phyloP scores from a whole-genome alignment of 78 protist genomes.

The Guillardia theta region DNA sequence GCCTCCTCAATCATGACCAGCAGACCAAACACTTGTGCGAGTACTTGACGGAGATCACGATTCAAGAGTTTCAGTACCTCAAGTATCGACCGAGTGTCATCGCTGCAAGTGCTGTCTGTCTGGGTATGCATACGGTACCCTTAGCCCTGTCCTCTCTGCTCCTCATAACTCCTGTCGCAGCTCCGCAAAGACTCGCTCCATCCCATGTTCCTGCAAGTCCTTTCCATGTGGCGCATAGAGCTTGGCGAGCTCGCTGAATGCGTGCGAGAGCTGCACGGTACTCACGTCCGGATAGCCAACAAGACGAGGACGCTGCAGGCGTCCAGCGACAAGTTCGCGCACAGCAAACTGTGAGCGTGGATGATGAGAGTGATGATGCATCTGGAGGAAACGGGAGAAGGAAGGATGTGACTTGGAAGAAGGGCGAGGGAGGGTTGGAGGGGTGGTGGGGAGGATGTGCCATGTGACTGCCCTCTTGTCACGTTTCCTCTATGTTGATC shows the following conservation, averaged over 20 bases:
- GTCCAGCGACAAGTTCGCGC: conserved; percentile 38
- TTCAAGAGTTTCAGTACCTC: conserved; percentile 35
- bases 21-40: neutral
- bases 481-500: too few relatives aligned
- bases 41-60: neutral
- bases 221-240: neutral
- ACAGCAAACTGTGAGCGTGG: neutral
- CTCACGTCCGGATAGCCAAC: neutral
- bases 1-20: neutral
- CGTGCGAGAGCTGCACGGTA: neutral
- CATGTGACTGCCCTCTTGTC: too few relatives aligned
- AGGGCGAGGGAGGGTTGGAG: too few relatives aligned
- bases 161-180: too few relatives aligned
- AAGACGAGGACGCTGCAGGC: conserved; percentile 44
- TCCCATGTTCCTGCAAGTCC: too few relatives aligned
- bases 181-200: too few relatives aligned
- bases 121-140: conserved; percentile 45
- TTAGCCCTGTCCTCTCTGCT: too few relatives aligned
- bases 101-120: conserved; percentile 58
- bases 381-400: too few relatives aligned
- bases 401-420: too few relatives aligned
- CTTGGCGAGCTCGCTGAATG: neutral
- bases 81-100: conserved; percentile 50
- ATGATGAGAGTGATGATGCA: too few relatives aligned
- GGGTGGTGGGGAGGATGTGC: too few relatives aligned